Conservation (phyloP, 169 alveolate genomes). For the Eimeria acervulina region DNA sequence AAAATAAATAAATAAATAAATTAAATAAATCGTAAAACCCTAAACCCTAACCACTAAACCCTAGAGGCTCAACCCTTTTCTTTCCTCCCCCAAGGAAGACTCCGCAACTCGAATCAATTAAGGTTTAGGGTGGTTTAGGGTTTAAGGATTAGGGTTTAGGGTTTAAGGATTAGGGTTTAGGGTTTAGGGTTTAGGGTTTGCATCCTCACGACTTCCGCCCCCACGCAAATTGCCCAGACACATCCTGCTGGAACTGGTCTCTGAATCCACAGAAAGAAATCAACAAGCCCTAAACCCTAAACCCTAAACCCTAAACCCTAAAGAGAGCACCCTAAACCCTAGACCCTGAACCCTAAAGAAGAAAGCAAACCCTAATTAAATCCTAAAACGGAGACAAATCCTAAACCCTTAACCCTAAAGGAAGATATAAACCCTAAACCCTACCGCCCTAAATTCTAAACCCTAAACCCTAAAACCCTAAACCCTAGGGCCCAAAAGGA, state of each 20-base stretch:
- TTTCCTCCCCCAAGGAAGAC: not conserved
- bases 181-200: not conserved
- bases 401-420: too few relatives aligned
- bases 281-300: not conserved
- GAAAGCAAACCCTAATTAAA: too few relatives aligned
- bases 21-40: too few relatives aligned
- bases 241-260: conserved; percentile 67
- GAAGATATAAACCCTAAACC: too few relatives aligned
- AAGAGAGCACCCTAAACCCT: too few relatives aligned
- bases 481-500: not conserved
- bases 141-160: too few relatives aligned
- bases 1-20: too few relatives aligned
- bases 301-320: not conserved
- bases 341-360: too few relatives aligned
- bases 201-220: conserved; percentile 78
- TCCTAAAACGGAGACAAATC: too few relatives aligned
- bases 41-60: too few relatives aligned
- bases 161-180: not conserved
- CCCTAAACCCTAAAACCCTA: not conserved
- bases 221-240: conserved; percentile 81
- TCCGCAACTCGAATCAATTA: not conserved
- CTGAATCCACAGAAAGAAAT: not conserved
- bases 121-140: too few relatives aligned
- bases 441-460: not conserved
- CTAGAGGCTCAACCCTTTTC: not conserved